Conservation (phyloP, 2,329 filamentous ascomycete species). For the Hypoxylon sp. region DNA sequence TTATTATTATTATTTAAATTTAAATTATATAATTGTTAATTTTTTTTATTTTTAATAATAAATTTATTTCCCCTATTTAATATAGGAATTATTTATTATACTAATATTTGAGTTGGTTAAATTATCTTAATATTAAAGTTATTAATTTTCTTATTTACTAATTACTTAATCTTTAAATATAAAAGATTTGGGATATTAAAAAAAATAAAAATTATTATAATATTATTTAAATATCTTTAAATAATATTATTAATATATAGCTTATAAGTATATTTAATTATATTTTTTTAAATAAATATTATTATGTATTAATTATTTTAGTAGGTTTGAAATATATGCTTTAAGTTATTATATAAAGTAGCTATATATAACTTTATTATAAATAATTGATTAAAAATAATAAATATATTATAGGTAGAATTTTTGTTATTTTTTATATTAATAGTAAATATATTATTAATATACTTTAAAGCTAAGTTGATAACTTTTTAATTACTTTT, state of each 20-base stretch:
- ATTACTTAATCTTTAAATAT: not conserved
- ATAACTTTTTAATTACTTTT: conserved; percentile 2
- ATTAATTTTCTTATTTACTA: not conserved
- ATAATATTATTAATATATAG: conserved; percentile 5
- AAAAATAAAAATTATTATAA: not conserved
- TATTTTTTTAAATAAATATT: conserved; percentile 2
- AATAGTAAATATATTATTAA: not conserved
- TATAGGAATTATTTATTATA: too few relatives aligned
- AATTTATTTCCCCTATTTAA: too few relatives aligned
- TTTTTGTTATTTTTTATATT: conserved; percentile 11
- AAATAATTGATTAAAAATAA: conserved; percentile 1
- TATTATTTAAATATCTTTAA: not conserved
- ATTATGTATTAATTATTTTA: conserved; percentile 1
- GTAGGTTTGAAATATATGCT: not conserved
- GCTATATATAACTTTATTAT: not conserved
- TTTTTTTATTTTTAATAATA: too few relatives aligned
- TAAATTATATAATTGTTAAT: too few relatives aligned
- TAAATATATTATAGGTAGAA: conserved; percentile 4
- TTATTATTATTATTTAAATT: too few relatives aligned
- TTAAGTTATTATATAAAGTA: not conserved
- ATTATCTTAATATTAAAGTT: not conserved
- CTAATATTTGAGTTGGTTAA: not conserved
- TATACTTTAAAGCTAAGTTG: conserved; percentile 3
- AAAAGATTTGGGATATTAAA: not conserved
- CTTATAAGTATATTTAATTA: conserved; percentile 3